Base-by-base conservation (phyloP, 306 rosid species). In the Biancaea sappan region DNA sequence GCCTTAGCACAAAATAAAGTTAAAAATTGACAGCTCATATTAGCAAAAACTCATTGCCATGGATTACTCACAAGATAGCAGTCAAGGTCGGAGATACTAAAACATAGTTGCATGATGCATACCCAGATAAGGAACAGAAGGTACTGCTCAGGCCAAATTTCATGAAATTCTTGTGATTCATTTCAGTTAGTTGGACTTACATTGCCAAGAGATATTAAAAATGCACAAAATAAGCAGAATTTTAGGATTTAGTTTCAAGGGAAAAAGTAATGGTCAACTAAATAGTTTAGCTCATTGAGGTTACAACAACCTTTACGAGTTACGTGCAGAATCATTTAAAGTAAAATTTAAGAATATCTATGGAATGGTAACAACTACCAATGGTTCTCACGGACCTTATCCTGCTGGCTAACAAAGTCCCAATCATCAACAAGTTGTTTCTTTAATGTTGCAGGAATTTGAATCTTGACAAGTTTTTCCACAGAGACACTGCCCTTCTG, bases 381-480 rank as follows among this genome's bases (percentile, higher is more conserved):
- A 77, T 47, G 22, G 61, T 63, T 72, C 58, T 28, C 51, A 41
- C 46, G n/a, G 74, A 91, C 98, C 97, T 91, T 91, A 46, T 94
- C 97, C 83, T 91, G 97, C 86, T 86, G 84, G 29, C 81, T 82
- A 73, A 91, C 90, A 83, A 81, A 89, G 54, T 91, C 91, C 90
- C 91, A 89, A 72, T 94, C 98, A 75, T 91, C 98, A 66, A 91
- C 88, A 82, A 94, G 98, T 60, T 91, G 98, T 86, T 94, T 94
- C 87, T 84, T 91, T 59, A 94, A 85, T 50, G 91, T 69, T 71
- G 93, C 81, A 16, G 98, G 98, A 71, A 94, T 89, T 88, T 91
- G 98, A 88, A 89, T 88, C 89, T 88, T 94, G 53, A 85, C 82
- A 72, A 82, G 86, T 87, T 91, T 94, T 76, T 91, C 97, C 59